Base-by-base conservation (phyloP, 164 flowering plant genomes). In the Magnolia officinalis region DNA sequence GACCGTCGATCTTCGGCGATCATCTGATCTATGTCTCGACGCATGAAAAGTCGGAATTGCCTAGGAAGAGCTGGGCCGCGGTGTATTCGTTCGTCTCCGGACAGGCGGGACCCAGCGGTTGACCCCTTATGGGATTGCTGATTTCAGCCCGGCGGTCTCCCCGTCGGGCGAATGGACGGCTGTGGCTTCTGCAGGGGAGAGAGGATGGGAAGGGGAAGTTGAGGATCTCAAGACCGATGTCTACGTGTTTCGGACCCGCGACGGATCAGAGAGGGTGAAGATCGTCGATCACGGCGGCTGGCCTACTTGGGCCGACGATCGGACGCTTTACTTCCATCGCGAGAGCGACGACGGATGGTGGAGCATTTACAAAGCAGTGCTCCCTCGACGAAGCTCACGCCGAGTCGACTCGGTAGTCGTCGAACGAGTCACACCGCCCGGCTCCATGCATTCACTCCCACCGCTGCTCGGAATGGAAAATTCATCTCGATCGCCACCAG, bases 381-480 rank as follows among this genome's bases (percentile, higher is more conserved):
- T 94, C 0, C 88, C 88, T 14, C 65, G 76, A 14, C 4, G 50
- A 0, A 79, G 83, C 5, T 63, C 75, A 70, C 14, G 77, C 63
- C 69, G 73, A 1, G 70, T 69, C 4, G 86, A 80, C 29, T 84
- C 87, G 10, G 90, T 87, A 49, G 75, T 23, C 19, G 75, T 89
- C 58, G 81, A 87, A 59, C 89, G 98, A 74, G 85, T 94, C 82
- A 92, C 96, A 1, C 98, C 95, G 65, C 93, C 96, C 37, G 97
- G 96, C 67, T 92, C 20, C 98, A 94, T 84, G 90, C 90, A 24
- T 94, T 94, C 89, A 92, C 98, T 1, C 97, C 97, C 0, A 95
- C 94, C 6, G 61, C 61, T 16, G 85, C 91, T 66, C 83, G 81
- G 5, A 85, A 85, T 79, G 72, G 84, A 20, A 84, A 81, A 8